Percentiles rank a stretch among this genome's conserved stretches.
phyloP scores from a whole-genome alignment of 169 alveolate genomes.

The Plasmodium vinckei region DNA sequence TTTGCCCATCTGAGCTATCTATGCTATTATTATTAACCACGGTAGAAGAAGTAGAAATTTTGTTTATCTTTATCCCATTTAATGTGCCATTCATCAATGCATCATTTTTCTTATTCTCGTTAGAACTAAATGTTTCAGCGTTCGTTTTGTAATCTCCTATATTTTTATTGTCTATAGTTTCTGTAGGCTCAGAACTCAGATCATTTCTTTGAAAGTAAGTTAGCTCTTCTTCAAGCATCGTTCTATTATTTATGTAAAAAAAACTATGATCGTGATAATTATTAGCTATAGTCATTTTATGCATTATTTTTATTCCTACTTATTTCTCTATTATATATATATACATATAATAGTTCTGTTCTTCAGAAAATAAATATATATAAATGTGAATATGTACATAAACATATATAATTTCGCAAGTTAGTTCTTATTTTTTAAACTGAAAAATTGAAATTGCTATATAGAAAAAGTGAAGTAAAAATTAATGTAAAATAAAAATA shows the following conservation, averaged over 20 bases:
- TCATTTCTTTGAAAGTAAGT: background rate
- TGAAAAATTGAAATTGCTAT: too few relatives aligned
- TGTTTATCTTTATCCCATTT: background rate
- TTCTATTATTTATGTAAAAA: constrained; percentile 16
- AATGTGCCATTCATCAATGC: background rate
- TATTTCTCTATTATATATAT: constrained; percentile 1
- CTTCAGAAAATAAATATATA: background rate
- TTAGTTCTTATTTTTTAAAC: too few relatives aligned
- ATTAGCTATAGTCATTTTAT: constrained; percentile 47
- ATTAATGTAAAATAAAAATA: too few relatives aligned
- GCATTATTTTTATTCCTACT: constrained; percentile 20
- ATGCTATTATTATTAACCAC: constrained; percentile 8
- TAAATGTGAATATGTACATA: background rate
- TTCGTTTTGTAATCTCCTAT: background rate
- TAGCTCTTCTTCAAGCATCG: constrained; percentile 17
- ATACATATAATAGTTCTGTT: background rate
- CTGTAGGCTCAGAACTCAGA: background rate
- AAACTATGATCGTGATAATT: constrained; percentile 29
- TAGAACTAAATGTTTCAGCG: background rate
- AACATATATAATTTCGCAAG: background rate
- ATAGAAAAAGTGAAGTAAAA: too few relatives aligned
- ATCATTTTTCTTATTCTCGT: constrained; percentile 19
- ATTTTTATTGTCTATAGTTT: background rate
- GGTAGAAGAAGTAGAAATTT: background rate
- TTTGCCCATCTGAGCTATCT: too few relatives aligned